Conservation (phyloP, 768 basidiomycete genomes). For the Lentinula sp. region DNA sequence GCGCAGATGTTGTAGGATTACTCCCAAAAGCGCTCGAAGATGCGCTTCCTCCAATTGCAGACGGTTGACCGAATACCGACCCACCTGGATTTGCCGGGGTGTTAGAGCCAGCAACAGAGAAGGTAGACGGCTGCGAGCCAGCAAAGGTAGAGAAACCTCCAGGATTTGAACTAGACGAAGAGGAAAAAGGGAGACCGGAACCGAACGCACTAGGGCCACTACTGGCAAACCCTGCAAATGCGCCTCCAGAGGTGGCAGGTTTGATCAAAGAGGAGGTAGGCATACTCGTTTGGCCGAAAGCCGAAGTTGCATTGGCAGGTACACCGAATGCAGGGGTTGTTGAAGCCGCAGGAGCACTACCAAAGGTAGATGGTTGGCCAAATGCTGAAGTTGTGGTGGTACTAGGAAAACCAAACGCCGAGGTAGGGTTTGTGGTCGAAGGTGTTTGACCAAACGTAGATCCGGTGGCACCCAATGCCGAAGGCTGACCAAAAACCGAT, state of each 20-base stretch:
- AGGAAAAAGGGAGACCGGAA: conserved; percentile 14
- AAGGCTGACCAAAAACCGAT: neutral
- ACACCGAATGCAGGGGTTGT: conserved; percentile 4
- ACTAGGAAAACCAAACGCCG: conserved; percentile 14
- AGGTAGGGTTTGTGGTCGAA: conserved; percentile 3
- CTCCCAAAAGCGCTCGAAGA: neutral
- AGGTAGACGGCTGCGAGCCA: conserved; percentile 4
- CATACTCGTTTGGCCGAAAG: conserved; percentile 8
- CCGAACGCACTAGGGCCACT: conserved; percentile 7
- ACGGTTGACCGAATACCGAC: conserved; percentile 10
- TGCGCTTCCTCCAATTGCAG: neutral
- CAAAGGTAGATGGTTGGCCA: conserved; percentile 8
- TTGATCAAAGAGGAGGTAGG: conserved; percentile 9
- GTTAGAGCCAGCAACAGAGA: neutral
- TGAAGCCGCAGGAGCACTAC: neutral
- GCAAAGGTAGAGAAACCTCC: conserved; percentile 27
- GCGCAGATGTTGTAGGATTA: neutral
- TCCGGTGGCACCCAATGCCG: neutral
- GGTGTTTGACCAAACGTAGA: neutral
- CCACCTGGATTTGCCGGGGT: neutral
- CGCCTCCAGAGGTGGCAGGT: neutral
- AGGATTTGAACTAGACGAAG: conserved; percentile 14
- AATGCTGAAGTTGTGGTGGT: conserved; percentile 13
- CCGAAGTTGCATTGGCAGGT: conserved; percentile 1
- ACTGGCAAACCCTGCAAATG: neutral